Conservation (phyloP, 371 early-diverging fungal species). For the Nematocida sp. region DNA sequence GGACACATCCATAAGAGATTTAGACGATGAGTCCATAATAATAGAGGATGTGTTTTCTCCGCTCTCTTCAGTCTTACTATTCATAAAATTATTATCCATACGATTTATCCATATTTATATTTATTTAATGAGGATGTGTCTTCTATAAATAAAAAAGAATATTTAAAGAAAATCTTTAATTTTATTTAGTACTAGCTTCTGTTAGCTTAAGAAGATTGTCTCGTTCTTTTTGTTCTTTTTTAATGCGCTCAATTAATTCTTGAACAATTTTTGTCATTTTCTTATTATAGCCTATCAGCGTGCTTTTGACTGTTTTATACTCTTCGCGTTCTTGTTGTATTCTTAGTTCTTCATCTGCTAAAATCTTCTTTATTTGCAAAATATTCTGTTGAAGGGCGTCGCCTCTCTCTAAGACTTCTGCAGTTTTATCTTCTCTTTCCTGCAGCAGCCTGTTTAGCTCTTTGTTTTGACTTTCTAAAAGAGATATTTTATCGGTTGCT, state of each 20-base stretch:
- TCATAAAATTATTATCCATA: neutral
- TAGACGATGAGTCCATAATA: conserved; percentile 26
- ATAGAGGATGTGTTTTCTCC: neutral
- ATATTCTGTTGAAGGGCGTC: conserved; percentile 35
- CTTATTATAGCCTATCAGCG: conserved; percentile 44
- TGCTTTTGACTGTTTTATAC: conserved; percentile 25
- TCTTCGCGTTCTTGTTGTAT: conserved; percentile 28
- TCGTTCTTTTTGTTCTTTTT: conserved; percentile 42
- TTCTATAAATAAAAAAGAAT: too few relatives aligned
- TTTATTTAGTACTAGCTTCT: neutral
- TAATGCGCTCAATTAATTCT: conserved; percentile 44
- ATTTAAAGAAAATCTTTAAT: neutral
- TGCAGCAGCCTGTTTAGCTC: conserved; percentile 6
- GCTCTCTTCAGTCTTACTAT: neutral
- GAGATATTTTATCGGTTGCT: neutral
- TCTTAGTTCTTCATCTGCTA: conserved; percentile 45
- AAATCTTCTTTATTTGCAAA: conserved; percentile 33
- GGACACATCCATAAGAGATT: conserved; percentile 51
- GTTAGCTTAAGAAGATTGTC: conserved; percentile 5
- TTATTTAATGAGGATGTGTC: too few relatives aligned
- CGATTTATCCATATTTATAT: conserved; percentile 4
- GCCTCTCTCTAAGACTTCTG: conserved; percentile 33
- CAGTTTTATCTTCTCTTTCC: conserved; percentile 14
- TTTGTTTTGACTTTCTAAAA: conserved; percentile 3
- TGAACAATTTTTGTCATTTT: conserved; percentile 46